Evolutionary conservation across 768 basidiomycete genomes (phyloP), one percentile per base, ranked within the genome.

Genomic region (Hypsizygus marmoreus): DNA sequence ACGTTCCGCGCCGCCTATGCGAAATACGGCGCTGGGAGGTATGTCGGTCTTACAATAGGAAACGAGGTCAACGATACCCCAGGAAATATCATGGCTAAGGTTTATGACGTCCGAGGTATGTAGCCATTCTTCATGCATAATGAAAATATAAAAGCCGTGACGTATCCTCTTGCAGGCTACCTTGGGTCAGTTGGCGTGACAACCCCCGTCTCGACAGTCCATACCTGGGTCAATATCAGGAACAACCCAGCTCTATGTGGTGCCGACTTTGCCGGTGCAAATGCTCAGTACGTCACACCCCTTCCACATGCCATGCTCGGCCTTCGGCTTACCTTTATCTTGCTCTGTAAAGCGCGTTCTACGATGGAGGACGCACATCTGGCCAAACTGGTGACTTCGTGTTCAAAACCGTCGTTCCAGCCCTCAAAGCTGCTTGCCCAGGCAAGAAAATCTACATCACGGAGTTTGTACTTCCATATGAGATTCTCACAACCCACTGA

Each of bases 261-360:
- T 19, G 69, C 63, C 6, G 69, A 71, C 44, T 71, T 70, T 30
- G 63, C 65, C 7, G 71, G 65, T 23, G 70, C 70, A 5, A 73
- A 73, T 50, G 69, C 71, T 2, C 68, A 71, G 69, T 70, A 54
- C 36, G 59, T 47, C 12, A 4, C 6, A 0, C 12, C 29, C 23
- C 36, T 8, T 38, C 19, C 2, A 6, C 1, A 4, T 11, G 2
- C 10, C 13, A 14, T 28, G 4, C 24, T n/a, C 10, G n/a, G 25
- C 6, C 16, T 32, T 7, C 16, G 28, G 16, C 34, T 36, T 3
- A 31, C 19, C 11, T 12, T 2, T 29, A 30, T 31, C 32, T 40
- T 4, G 26, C 17, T 43, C 5, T 25, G 14, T 14, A 17, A 37
- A 71, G 71, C 38, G 68, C 67, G 4, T 71, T 68, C 55, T 73